phyloP scores from a whole-genome alignment of 345 rosid species.

The Gossypium australe region DNA sequence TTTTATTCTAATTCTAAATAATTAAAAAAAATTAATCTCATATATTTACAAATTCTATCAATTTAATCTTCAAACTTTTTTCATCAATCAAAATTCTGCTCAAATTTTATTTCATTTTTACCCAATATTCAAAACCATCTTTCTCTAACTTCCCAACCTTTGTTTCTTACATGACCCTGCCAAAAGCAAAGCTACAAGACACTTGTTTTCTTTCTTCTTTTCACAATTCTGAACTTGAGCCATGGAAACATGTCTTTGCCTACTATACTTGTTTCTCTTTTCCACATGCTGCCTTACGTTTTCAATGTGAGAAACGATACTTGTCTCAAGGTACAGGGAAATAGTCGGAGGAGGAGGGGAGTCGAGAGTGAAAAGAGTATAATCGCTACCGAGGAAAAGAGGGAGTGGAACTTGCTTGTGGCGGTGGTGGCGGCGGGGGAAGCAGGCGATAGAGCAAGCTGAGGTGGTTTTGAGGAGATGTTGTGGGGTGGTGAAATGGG shows the following conservation, averaged over 20 bases:
- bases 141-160: not conserved
- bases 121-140: not conserved
- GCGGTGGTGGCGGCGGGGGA: slow-evolving; percentile 30
- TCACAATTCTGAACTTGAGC: not conserved
- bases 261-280: slow-evolving; percentile 29
- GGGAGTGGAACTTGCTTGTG: slow-evolving; percentile 67
- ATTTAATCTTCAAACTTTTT: too few relatives aligned
- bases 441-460: slow-evolving; percentile 64
- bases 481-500: slow-evolving; percentile 53
- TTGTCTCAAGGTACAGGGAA: slow-evolving; percentile 83
- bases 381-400: slow-evolving; percentile 86
- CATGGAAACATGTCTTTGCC: slow-evolving; percentile 34
- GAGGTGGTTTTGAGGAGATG: slow-evolving; percentile 77
- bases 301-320: slow-evolving; percentile 25
- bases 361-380: slow-evolving; percentile 60
- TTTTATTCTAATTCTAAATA: too few relatives aligned
- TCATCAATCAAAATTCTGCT: too few relatives aligned
- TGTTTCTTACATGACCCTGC: not conserved
- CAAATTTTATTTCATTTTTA: too few relatives aligned
- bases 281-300: slow-evolving; percentile 18
- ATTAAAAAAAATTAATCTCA: too few relatives aligned
- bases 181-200: not conserved
- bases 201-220: not conserved
- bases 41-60: too few relatives aligned
- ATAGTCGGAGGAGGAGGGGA: slow-evolving; percentile 40